Evolutionary conservation across 164 flowering plant species (phyloP).

Genomic region (Aristolochia californica): DNA sequence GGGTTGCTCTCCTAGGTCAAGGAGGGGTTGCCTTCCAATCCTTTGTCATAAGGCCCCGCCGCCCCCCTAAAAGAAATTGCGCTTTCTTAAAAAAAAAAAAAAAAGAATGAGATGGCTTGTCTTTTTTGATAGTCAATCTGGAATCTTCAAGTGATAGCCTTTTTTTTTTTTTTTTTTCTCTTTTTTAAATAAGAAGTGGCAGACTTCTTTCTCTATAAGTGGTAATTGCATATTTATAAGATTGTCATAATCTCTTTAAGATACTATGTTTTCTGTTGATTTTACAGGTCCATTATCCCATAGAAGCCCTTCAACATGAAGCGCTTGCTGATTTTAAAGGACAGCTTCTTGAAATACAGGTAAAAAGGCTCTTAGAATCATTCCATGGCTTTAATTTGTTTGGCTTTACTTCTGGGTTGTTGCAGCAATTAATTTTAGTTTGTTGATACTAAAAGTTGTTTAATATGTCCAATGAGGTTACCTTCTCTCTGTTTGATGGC

Average conservation of each 20-base stretch:
- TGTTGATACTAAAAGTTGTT: neutral
- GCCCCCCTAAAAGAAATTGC: no score
- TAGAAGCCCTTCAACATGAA: conserved; percentile 57
- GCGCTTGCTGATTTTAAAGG: conserved; percentile 56
- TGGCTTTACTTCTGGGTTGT: neutral
- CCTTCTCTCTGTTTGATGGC: neutral
- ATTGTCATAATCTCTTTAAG: neutral
- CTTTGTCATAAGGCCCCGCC: no score
- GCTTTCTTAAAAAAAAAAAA: no score
- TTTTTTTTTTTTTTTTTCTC: no score
- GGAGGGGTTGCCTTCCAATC: no score
- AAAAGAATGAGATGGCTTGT: no score
- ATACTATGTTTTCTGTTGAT: neutral
- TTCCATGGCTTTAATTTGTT: neutral
- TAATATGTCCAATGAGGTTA: neutral
- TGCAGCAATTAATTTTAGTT: neutral
- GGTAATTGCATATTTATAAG: neutral
- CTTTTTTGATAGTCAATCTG: no score
- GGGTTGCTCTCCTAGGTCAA: no score
- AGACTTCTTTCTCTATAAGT: neutral
- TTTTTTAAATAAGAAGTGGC: no score
- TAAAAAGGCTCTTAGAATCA: conserved; percentile 14
- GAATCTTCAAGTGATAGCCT: no score
- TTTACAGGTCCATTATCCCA: conserved; percentile 78
- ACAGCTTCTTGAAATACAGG: conserved; percentile 88